Conservation (phyloP, 2,329 filamentous ascomycete species). For the Paraphaeosphaeria sporulosa region DNA sequence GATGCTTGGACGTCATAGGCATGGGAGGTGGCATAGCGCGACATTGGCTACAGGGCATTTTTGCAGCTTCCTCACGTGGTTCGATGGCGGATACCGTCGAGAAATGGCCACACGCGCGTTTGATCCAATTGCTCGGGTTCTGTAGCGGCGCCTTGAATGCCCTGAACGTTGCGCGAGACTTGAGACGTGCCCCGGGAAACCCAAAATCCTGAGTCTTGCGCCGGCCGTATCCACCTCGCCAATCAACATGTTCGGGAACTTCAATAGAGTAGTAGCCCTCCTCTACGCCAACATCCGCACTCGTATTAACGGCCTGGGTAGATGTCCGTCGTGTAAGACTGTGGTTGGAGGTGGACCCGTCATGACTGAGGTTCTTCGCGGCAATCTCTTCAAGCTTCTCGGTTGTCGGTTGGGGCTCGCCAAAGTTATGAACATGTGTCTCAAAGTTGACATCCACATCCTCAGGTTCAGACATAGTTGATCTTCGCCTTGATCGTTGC, state of each 20-base stretch:
- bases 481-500: conserved; percentile 14
- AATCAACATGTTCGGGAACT: conserved; percentile 38
- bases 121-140: conserved; percentile 35
- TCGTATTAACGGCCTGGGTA: conserved; percentile 12
- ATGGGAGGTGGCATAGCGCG: conserved; percentile 18
- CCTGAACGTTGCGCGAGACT: conserved; percentile 22
- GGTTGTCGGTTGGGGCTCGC: conserved; percentile 16
- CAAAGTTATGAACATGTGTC: conserved; percentile 14
- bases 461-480: conserved; percentile 14
- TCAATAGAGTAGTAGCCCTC: conserved; percentile 24
- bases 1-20: conserved; percentile 11
- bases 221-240: conserved; percentile 39
- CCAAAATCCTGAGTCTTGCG: conserved; percentile 44
- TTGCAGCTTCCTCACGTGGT: conserved; percentile 23
- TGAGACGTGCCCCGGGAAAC: conserved; percentile 42
- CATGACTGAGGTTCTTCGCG: conserved; percentile 30
- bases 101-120: conserved; percentile 41
- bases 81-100: conserved; percentile 26
- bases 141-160: conserved; percentile 24
- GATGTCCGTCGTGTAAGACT: conserved; percentile 22
- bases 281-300: conserved; percentile 22
- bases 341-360: conserved; percentile 30
- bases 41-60: conserved; percentile 30
- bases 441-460: conserved; percentile 12
- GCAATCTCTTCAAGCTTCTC: conserved; percentile 20